These are phyloP conservation scores for Drechslerella coelobrocha DNA, from an alignment of 2,329 filamentous ascomycete genomes.

Conservation along the genomic window DNA sequence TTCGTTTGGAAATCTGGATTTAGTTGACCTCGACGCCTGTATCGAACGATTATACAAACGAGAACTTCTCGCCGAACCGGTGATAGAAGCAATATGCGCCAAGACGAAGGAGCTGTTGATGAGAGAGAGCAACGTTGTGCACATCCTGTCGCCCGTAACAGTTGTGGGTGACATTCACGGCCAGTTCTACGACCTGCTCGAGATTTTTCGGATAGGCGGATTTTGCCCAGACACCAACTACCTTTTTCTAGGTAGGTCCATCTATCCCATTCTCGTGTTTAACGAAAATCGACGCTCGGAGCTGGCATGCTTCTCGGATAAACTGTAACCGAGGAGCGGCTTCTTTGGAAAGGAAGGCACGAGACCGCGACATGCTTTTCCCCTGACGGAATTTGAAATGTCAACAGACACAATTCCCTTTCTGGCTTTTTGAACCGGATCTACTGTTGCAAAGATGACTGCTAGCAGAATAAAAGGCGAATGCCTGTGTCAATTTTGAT, in stretches of 20 bases:
- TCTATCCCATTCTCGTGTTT: constrained; percentile 27
- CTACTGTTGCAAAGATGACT: constrained; percentile 24
- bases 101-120: constrained; percentile 99
- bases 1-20: constrained; percentile 68
- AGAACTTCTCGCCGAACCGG: constrained; percentile 93
- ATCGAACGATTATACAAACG: constrained; percentile 96
- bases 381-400: constrained; percentile 2
- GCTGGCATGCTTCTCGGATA: constrained; percentile 28
- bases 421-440: constrained; percentile 14
- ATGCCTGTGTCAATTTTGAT: constrained; percentile 57
- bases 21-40: constrained; percentile 95
- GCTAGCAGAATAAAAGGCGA: constrained; percentile 52
- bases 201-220: constrained; percentile 98
- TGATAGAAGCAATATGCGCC: constrained; percentile 98
- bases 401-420: not conserved
- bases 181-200: constrained; percentile 98
- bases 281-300: not conserved
- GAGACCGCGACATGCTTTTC: constrained; percentile 26
- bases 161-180: constrained; percentile 98
- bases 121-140: constrained; percentile 99
- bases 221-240: constrained; percentile 99
- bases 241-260: constrained; percentile 78
- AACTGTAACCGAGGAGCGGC: constrained; percentile 36
- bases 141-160: constrained; percentile 92
- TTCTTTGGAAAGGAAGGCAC: constrained; percentile 15